Evolutionary conservation across 805 yeast species (phyloP), one percentile per base, ranked within the genome.

Genomic region (Blastobotrys peoriensis): DNA sequence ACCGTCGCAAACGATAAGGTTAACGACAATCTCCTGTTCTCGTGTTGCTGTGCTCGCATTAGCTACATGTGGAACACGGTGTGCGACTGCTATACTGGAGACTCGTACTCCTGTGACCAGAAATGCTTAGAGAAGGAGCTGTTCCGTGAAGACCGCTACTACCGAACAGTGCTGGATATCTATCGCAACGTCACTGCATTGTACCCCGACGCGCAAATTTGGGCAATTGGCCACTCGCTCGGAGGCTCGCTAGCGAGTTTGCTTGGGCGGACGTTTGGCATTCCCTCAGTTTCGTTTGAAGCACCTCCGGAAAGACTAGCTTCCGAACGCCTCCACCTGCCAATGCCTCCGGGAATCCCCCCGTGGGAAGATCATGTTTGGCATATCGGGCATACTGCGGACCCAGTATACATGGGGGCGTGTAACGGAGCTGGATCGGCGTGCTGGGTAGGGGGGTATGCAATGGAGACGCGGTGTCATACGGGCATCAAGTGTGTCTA

Each of bases 361-460:
- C 65, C 69, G 5, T 76, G 81, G 55, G 67, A 78, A 65, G 97
- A 89, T 56, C 82, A 86, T 51, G 76, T 93, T 6, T 93, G 95
- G 94, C 97, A 93, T 61, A 68, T 93, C 59, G 98, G 98, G 2
- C 91, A 93, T 61, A 93, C 93, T 1, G 98, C 96, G 0, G 98
- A 93, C 61, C 98, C 98, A 1, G 86, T 93, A 1, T 93, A 73
- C 58, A 83, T 89, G 91, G 98, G 98, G 0, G 89, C 87, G 5
- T 93, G 98, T 62, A 88, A 85, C 58, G 98, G 98, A 6, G 94
- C 93, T 0, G 79, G 91, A 3, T 82, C 94, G 0, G 65, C 89
- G 1, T 93, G 98, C 63, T 81, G 91, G 48, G 72, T 86, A 5
- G 96, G 86, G 1, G 98, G 98, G 0, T 93, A 87, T 63, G 98